Conservation (phyloP, 129 eudicot genomes). For the Artemisia tridentata region DNA sequence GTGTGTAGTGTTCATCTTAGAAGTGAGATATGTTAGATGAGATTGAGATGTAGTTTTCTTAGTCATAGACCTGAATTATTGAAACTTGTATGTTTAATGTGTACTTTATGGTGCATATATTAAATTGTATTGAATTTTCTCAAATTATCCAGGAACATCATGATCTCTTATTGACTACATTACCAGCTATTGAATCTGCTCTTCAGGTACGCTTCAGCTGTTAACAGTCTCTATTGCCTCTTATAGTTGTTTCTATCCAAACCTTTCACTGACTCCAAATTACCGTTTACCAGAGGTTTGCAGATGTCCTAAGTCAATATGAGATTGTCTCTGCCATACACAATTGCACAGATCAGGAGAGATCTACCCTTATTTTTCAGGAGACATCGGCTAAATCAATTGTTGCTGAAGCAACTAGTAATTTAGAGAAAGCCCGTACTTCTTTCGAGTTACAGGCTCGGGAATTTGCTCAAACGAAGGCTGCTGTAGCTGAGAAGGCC, state of each 20-base stretch:
- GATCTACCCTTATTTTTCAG: constrained; percentile 60
- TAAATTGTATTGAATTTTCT: background rate
- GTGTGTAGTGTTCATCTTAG: background rate
- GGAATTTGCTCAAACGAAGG: constrained; percentile 79
- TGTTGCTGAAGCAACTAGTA: constrained; percentile 70
- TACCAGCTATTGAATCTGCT: constrained; percentile 89
- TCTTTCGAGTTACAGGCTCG: constrained; percentile 68
- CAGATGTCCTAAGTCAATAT: constrained; percentile 64
- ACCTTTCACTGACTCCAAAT: constrained; percentile 18
- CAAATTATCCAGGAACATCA: constrained; percentile 78
- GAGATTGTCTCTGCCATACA: constrained; percentile 66
- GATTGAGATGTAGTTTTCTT: constrained; percentile 11
- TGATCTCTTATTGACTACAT: constrained; percentile 73
- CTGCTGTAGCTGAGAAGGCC: constrained; percentile 65
- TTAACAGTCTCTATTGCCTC: constrained; percentile 17
- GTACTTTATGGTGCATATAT: constrained; percentile 6
- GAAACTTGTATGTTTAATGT: constrained; percentile 4
- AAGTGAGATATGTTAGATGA: constrained; percentile 9
- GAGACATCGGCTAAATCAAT: constrained; percentile 86
- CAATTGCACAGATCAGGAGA: constrained; percentile 74
- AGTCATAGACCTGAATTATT: background rate
- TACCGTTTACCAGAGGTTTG: constrained; percentile 58
- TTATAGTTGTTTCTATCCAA: constrained; percentile 9
- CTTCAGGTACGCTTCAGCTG: constrained; percentile 63
- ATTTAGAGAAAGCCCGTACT: constrained; percentile 60